Evolutionary conservation across 2,329 filamentous ascomycete species (phyloP).

Genomic region (Cordyceps sp.): DNA sequence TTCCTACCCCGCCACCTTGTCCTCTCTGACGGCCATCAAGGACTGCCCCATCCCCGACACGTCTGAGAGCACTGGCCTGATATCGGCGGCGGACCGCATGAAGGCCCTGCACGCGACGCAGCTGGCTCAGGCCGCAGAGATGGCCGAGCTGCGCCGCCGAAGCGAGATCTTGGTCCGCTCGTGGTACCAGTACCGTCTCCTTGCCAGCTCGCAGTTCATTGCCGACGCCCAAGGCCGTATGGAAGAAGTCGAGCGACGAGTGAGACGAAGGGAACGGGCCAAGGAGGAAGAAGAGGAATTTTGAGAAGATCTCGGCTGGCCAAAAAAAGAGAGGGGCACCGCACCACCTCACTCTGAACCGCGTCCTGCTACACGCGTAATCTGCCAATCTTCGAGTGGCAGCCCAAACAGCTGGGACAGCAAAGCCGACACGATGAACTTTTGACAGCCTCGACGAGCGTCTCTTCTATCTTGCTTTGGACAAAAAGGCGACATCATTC

Average conservation of each 20-base stretch:
- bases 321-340: too few species aligned
- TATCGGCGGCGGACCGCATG: slow-evolving; percentile 44
- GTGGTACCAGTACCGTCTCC: slow-evolving; percentile 60
- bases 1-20: slow-evolving; percentile 37
- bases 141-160: slow-evolving; percentile 43
- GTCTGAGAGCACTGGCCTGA: slow-evolving; percentile 35
- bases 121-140: slow-evolving; percentile 41
- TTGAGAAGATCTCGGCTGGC: too few species aligned
- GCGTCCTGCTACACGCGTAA: too few species aligned
- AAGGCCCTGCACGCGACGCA: slow-evolving; percentile 43
- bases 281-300: slow-evolving; percentile 28
- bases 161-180: slow-evolving; percentile 45
- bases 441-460: too few species aligned
- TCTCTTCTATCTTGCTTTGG: too few species aligned
- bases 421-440: too few species aligned
- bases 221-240: slow-evolving; percentile 55
- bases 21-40: slow-evolving; percentile 37
- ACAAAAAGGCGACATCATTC: too few species aligned
- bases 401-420: too few species aligned
- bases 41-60: slow-evolving; percentile 41
- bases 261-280: slow-evolving; percentile 47
- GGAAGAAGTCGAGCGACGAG: slow-evolving; percentile 44
- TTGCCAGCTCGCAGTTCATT: slow-evolving; percentile 52
- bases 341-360: too few species aligned
- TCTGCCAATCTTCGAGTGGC: too few species aligned